Evolutionary conservation across 2,329 filamentous ascomycete species (phyloP).

Genomic region (Hymenoscyphus infarciens): DNA sequence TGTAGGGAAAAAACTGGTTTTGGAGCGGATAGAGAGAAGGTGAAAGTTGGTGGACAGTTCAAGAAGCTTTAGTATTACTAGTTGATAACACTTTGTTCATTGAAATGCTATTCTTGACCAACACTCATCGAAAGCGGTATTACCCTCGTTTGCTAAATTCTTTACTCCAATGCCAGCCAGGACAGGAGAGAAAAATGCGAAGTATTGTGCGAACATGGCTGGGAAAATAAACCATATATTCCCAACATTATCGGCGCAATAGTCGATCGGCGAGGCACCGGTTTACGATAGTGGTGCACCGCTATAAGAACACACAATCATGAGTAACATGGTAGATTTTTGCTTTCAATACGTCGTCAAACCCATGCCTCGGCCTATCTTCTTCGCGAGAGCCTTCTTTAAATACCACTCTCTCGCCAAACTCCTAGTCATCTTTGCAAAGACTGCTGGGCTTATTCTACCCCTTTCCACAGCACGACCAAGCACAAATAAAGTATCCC

Average conservation of each 20-base stretch:
- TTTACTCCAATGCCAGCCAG: no score
- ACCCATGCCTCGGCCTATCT: conserved; percentile 75
- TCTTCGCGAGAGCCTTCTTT: conserved; percentile 75
- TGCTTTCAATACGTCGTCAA: conserved; percentile 38
- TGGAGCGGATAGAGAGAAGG: conserved; percentile 17
- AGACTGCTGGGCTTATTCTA: conserved; percentile 66
- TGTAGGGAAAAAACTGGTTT: conserved; percentile 28
- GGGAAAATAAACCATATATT: no score
- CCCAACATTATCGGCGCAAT: background rate
- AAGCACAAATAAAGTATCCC: conserved; percentile 81
- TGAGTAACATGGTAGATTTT: background rate
- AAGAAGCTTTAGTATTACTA: background rate
- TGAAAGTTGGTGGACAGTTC: conserved; percentile 2
- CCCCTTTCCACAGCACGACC: conserved; percentile 72
- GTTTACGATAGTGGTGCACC: background rate
- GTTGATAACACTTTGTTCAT: background rate
- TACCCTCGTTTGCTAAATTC: background rate
- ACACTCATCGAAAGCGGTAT: background rate
- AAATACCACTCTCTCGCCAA: conserved; percentile 77
- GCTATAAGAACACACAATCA: background rate
- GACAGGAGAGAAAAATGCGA: no score
- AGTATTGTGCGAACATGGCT: no score
- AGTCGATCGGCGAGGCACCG: background rate
- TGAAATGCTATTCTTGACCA: background rate
- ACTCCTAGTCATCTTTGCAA: conserved; percentile 72